A percentile compares a stretch with the other conserved stretches of the same genome.
phyloP scores from a whole-genome alignment of 495 filamentous ascomycete genomes.

The Xylaria venustula region DNA sequence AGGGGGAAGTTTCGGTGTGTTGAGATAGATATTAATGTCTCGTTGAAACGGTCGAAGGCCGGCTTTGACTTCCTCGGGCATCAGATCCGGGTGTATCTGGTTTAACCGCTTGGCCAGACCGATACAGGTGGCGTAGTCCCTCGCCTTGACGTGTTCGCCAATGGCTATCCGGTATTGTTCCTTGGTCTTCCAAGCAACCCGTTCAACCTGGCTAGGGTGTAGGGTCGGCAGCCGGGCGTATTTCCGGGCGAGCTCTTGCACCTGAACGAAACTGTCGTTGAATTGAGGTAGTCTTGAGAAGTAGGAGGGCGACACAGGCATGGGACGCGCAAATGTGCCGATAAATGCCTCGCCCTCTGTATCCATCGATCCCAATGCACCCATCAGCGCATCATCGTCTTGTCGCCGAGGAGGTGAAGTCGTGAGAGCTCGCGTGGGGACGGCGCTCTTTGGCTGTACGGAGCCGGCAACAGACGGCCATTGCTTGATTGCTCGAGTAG shows the following conservation, averaged over 20 bases:
- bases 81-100: conserved; percentile 75
- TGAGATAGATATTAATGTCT: conserved; percentile 67
- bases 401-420: conserved; percentile 15
- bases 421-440: conserved; percentile 15
- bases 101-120: conserved; percentile 76
- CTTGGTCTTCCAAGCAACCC: conserved; percentile 81
- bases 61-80: conserved; percentile 63
- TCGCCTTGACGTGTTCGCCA: conserved; percentile 73
- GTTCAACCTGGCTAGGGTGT: conserved; percentile 60
- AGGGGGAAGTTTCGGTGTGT: conserved; percentile 50
- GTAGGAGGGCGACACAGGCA: conserved; percentile 86
- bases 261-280: conserved; percentile 75
- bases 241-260: conserved; percentile 67
- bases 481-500: conserved; percentile 16
- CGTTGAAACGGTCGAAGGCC: conserved; percentile 71
- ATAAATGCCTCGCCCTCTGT: conserved; percentile 25
- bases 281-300: conserved; percentile 84
- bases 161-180: conserved; percentile 69
- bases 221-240: conserved; percentile 71
- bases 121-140: conserved; percentile 75
- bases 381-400: conserved; percentile 16
- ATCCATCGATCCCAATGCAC: conserved; percentile 7
- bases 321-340: conserved; percentile 59
- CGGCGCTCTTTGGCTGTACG: conserved; percentile 10
- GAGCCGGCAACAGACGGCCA: conserved; percentile 12